A percentile compares a stretch with the other conserved stretches of the same genome.
Conservation (phyloP, 2,329 filamentous ascomycete species). For the Paraphaeosphaeria minitans region DNA sequence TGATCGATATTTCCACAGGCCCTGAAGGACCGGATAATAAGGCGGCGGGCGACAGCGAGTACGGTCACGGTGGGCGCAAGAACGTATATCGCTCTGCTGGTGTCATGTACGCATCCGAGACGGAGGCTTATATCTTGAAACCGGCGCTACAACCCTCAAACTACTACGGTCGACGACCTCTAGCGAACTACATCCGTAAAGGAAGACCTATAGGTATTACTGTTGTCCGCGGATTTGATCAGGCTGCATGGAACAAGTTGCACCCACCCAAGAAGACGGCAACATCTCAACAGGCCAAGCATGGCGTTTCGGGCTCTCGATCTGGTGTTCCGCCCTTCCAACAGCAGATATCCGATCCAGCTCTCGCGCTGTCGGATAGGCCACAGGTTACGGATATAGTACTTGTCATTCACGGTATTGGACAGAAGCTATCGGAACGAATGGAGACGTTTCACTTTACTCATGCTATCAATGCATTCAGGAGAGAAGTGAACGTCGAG, state of each 20-base stretch:
- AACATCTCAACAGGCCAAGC: constrained; percentile 49
- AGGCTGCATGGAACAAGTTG: constrained; percentile 73
- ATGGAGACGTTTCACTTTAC: constrained; percentile 98
- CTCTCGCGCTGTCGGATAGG: constrained; percentile 67
- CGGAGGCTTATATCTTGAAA: constrained; percentile 82
- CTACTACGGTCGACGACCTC: constrained; percentile 80
- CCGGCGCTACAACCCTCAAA: constrained; percentile 83
- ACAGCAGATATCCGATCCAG: constrained; percentile 56
- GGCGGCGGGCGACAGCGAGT: constrained; percentile 50
- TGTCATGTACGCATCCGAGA: constrained; percentile 82
- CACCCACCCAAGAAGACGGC: constrained; percentile 60
- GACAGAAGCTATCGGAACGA: constrained; percentile 91
- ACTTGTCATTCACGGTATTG: constrained; percentile 92
- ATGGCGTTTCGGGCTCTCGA: constrained; percentile 53
- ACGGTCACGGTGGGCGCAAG: constrained; percentile 55
- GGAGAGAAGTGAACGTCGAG: constrained; percentile 84
- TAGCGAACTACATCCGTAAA: constrained; percentile 80
- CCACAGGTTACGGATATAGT: constrained; percentile 84
- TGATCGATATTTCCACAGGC: constrained; percentile 55
- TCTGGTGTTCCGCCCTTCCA: constrained; percentile 49
- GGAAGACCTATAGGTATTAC: constrained; percentile 81
- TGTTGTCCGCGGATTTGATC: constrained; percentile 88
- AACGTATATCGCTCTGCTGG: constrained; percentile 73
- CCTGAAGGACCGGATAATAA: constrained; percentile 55
- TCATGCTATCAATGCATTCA: constrained; percentile 89